Base-by-base conservation (phyloP, 2,329 filamentous ascomycete species). In the Phialophora verrucosa region DNA sequence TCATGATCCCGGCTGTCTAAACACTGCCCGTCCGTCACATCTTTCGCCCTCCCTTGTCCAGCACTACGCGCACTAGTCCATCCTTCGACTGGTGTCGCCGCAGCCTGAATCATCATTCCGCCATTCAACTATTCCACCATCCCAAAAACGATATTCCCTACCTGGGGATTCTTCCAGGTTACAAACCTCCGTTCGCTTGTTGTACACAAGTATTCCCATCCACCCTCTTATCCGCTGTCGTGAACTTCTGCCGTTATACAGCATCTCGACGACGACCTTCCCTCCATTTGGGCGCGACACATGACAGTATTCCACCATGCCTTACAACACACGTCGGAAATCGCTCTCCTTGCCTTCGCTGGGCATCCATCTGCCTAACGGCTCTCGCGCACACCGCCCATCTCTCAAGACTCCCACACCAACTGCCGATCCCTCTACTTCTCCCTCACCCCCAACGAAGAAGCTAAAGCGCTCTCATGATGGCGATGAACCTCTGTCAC, bases 301-400 rank as follows among this genome's bases (percentile, higher is more conserved):
- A 70, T 69, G 60, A 50, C 58, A 63, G 17, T n/a, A n/a, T 49
- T 49, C 58, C 59, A 69, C 44, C 63, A 97, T 97, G 92, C 91
- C 90, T 76, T 97, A 97, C 85, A 97, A 97, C 81, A 98, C 94
- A 73, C 91, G 94, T 81, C 90, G 93, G 80, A 98, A 98, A 84
- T 97, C 93, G 76, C 84, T 99, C 72, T 97, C 93, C 69, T 84
- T 98, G 76, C 91, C 92, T 67, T 96, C 93, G 72, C 86, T 98
- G 75, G 95, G 95, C 78, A 97, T 98, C 74, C 91, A 95, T 75
- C 84, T 97, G 62, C 88, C 88, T 63, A 84, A 83, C 74, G 79
- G 82, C 69, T 84, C 84, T 71, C 83, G 85, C 75, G 77, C 82
- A 70, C 80, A 83, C 72, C 85, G 86, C 73, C 86, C 85, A 76